Conservation (phyloP, 2,329 filamentous ascomycete species). For the Stagonosporopsis rhizophila region DNA sequence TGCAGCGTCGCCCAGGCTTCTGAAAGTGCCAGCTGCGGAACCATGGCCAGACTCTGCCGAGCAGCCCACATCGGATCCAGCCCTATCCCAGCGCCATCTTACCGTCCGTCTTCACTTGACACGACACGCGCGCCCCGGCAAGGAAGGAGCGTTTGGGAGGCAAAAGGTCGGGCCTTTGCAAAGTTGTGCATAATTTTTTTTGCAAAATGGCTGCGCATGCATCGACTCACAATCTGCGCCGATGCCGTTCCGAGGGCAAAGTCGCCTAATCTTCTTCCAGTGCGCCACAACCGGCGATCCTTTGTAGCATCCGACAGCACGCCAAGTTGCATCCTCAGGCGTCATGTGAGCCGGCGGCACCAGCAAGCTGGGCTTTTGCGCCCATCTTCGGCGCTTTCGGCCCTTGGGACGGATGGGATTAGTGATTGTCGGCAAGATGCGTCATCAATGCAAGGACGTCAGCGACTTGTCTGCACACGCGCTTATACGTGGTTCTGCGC, state of each 20-base stretch:
- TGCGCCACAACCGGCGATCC: slow-evolving; percentile 34
- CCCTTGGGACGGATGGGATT: not conserved
- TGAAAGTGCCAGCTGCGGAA: slow-evolving; percentile 30
- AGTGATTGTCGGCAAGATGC: not conserved
- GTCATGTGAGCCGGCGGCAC: slow-evolving; percentile 10
- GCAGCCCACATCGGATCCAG: slow-evolving; percentile 14
- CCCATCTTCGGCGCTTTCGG: slow-evolving; percentile 6
- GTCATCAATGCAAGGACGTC: not conserved
- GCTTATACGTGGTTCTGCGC: slow-evolving; percentile 1
- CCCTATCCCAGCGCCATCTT: slow-evolving; percentile 8
- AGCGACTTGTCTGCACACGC: slow-evolving; percentile 3
- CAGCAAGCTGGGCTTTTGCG: slow-evolving; percentile 2
- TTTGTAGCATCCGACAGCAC: slow-evolving; percentile 15
- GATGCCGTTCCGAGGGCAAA: slow-evolving; percentile 21
- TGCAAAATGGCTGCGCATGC: slow-evolving; percentile 5
- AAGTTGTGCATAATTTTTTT: slow-evolving; percentile 1
- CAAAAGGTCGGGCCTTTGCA: slow-evolving; percentile 9
- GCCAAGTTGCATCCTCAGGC: slow-evolving; percentile 13
- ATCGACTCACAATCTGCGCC: slow-evolving; percentile 13
- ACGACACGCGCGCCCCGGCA: slow-evolving; percentile 10
- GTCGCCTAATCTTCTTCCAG: slow-evolving; percentile 17
- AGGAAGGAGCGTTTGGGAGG: slow-evolving; percentile 7
- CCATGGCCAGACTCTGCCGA: slow-evolving; percentile 33
- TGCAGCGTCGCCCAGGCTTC: slow-evolving; percentile 34
- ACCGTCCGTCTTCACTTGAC: slow-evolving; percentile 7